Evolutionary conservation across 2,329 filamentous ascomycete genomes (phyloP), one percentile per base, ranked within the genome.

Genomic region (Pseudomassariella vexata): DNA sequence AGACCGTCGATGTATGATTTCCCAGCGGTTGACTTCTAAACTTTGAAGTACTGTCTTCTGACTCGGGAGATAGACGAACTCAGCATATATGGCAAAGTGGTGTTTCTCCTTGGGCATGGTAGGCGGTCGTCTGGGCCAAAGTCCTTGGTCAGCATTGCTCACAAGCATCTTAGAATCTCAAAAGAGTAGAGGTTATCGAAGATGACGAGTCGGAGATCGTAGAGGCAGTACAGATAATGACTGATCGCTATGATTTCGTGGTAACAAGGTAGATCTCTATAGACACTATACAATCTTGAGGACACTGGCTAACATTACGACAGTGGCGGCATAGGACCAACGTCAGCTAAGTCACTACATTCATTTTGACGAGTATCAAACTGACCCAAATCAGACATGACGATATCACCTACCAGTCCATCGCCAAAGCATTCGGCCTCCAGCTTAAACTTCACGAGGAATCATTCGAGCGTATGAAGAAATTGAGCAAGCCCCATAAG

Each of bases 391-490:
- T 41, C 46, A 94, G 86, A 35, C 90, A 96, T 66, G 92, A 98
- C 59, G 92, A 98, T 55, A 96, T 96, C 47, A 96, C 92, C 17
- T 98, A 98, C 63, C 72, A 85, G 52, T 90, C 87, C 23, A 94
- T 98, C 55, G 89, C 86, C 42, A 88, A 87, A 55, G 92, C 89
- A 6, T 96, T 95, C 56, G 63, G 68, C 25, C 68, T 95, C 6
- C 75, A 80, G 10, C 66, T 96, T 12, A 73, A 80, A 45, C 71
- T 94, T 18, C 86, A 96, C 65, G 64, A 85, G 25, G 75, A 77
- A 36, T 81, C 89, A 0, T 84, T 82, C 47, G 72, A 77, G 42
- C 79, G 82, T 52, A 96, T 96, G 92, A 89, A 85, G 62, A 70
- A 64, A 39, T 70, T 95, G 7, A 86, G 82, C 19, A 83, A 79